Evolutionary conservation across 116 monocot species (phyloP), one percentile per base, ranked within the genome.

Genomic region (Iris pallida): DNA sequence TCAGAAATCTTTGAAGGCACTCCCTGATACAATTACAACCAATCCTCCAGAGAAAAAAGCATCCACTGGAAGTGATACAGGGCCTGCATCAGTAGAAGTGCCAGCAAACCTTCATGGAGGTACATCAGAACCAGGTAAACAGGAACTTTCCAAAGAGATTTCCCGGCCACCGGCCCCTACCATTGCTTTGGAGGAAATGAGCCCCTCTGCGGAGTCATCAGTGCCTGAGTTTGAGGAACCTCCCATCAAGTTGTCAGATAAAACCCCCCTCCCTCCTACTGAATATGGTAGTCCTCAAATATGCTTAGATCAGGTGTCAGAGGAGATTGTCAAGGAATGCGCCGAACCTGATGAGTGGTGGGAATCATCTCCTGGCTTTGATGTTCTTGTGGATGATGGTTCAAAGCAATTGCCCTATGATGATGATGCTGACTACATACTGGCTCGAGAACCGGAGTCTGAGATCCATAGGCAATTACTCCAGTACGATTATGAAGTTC

Each of bases 341-440:
- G 16, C 42, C 20, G 80, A 86, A n/a, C 59, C 30, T 10, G 83
- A 83, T 57, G 83, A 83, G 43, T 65, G 72, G 65, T 63, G 79
- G 70, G 89, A 90, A 43, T 86, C 83, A n/a, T 90, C 90, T 42
- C 83, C 90, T 2, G 86, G 86, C 43, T 86, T 90, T 79, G 86
- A 90, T 71, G 90, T 90, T 16, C 80, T 90, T 60, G 83, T 81
- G 13, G 86, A 81, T 79, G 76, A 78, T 77, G 83, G 68, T 1
- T 71, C 79, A 15, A 67, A 82, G 20, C 82, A 76, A 16, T 44
- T 77, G 43, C 59, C 59, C n/a, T 61, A 76, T 54, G 80, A 81
- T n/a, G 78, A 81, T 53, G 81, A 86, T 73, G 68, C 60, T 69
- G 69, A 80, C 11, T 77, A 82, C 53, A 20, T 71, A 55, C 57